These are phyloP conservation scores for Exutisphaerella laricina DNA, from an alignment of 2,329 filamentous ascomycete species.

Conservation along the genomic window DNA sequence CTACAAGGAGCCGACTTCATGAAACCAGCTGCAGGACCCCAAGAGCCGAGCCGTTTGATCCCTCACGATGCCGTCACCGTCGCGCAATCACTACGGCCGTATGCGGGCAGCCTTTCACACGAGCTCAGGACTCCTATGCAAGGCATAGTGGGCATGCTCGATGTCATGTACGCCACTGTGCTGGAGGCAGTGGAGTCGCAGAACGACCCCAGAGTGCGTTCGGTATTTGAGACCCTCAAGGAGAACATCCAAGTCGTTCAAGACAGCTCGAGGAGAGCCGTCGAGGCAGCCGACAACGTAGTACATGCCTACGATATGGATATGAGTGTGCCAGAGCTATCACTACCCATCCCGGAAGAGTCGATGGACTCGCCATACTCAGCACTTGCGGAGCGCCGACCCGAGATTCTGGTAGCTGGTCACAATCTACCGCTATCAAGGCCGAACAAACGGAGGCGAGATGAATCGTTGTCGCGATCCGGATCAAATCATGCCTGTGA, in stretches of 20 bases:
- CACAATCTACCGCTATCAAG: constrained; percentile 38
- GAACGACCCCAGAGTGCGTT: constrained; percentile 45
- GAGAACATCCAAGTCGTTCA: constrained; percentile 67
- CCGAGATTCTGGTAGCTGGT: constrained; percentile 41
- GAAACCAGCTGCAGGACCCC: constrained; percentile 24
- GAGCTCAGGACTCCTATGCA: constrained; percentile 70
- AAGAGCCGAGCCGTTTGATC: constrained; percentile 42
- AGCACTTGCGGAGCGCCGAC: constrained; percentile 31
- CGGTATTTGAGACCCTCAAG: constrained; percentile 58
- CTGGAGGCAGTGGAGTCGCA: constrained; percentile 58
- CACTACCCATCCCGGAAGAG: constrained; percentile 32
- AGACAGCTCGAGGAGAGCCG: constrained; percentile 65
- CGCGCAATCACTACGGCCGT: constrained; percentile 63
- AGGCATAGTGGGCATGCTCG: constrained; percentile 68
- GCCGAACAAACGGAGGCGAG: constrained; percentile 41
- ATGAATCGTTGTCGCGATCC: constrained; percentile 28
- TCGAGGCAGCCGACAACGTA: constrained; percentile 70
- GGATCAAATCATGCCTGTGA: constrained; percentile 19
- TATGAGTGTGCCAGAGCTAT: constrained; percentile 65
- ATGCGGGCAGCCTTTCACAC: constrained; percentile 66
- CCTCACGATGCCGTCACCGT: constrained; percentile 53
- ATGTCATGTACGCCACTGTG: constrained; percentile 69
- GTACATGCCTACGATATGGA: constrained; percentile 71
- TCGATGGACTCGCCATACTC: constrained; percentile 26
- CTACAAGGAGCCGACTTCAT: constrained; percentile 49